Evolutionary conservation across 2,329 filamentous ascomycete species (phyloP).

Genomic region (Fusarium sp.): DNA sequence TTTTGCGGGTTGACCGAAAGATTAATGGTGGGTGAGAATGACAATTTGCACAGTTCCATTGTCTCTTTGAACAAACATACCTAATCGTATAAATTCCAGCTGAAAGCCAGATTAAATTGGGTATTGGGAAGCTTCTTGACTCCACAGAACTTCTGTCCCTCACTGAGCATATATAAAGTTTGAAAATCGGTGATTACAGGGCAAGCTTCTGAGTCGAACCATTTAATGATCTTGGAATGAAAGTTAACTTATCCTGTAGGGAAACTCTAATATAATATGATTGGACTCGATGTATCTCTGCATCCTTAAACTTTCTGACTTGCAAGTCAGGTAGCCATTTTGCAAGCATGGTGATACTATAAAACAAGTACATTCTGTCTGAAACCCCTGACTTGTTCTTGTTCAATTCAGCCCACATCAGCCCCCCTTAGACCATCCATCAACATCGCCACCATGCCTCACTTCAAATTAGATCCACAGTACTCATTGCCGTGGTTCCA

Average conservation of each 20-base stretch:
- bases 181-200: neutral
- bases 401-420: fast-evolving
- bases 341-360: too few species aligned
- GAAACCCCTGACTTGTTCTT: neutral
- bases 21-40: too few species aligned
- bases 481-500: neutral
- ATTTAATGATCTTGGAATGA: too few species aligned
- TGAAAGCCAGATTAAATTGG: too few species aligned
- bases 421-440: neutral
- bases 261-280: neutral
- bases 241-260: fast-evolving
- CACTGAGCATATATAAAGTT: neutral
- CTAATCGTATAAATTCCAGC: too few species aligned
- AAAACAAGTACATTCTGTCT: too few species aligned
- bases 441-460: neutral
- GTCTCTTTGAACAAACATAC: too few species aligned
- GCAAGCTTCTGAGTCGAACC: fast-evolving
- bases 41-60: too few species aligned
- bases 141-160: neutral
- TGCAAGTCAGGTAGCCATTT: neutral
- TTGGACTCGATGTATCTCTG: fast-evolving
- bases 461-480: neutral
- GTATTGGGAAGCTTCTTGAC: too few species aligned
- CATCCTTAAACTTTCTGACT: neutral
- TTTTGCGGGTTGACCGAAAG: too few species aligned